Base-by-base conservation (phyloP, 148 eudicot genomes). In the Linanthus parryae region DNA sequence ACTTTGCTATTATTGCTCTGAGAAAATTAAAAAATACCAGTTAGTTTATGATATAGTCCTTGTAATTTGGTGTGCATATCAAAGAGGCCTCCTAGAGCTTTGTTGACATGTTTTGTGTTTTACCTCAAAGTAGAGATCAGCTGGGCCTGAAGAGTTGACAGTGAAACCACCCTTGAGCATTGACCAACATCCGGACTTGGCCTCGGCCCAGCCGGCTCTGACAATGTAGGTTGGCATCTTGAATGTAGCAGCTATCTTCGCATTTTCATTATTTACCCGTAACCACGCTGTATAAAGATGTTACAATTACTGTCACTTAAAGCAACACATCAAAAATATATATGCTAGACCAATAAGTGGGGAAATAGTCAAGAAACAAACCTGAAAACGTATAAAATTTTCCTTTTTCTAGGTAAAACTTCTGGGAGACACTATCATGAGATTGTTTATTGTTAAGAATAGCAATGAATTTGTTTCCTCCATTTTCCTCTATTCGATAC, bases 201-300 rank as follows among this genome's bases (percentile, higher is more conserved):
- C 89, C 13, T 24, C n/a, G 11, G 68, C 79, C 49, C 67, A 47
- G 4, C 86, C 95, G 12, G 71, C 81, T 19, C 52, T 44, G 44
- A 28, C 24, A 18, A 38, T 41, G 16, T 77, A 79, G 0, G 52
- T 53, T 1, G 30, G 11, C 5, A 74, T 78, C 48, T 58, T 71
- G 44, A 85, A 69, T 11, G 48, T 18, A 2, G 77, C 79, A 2
- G 30, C 56, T 19, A 85, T 59, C 3, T 64, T 23, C 8, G 69
- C 68, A 59, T 48, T 63, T 15, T 52, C 66, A 8, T 47, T 44
- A 52, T 77, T 70, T 10, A 74, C 71, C 51, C 76, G 89, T 29
- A 85, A 52, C 95, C 95, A 85, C 16, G 83, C 85, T 85, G 34
- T 47, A 58, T n/a, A n/a, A n/a, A n/a, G n/a, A n/a, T n/a, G n/a